Evolutionary conservation across 2,329 filamentous ascomycete species (phyloP), one percentile per base, ranked within the genome.

Genomic region (Fusarium concolor): DNA sequence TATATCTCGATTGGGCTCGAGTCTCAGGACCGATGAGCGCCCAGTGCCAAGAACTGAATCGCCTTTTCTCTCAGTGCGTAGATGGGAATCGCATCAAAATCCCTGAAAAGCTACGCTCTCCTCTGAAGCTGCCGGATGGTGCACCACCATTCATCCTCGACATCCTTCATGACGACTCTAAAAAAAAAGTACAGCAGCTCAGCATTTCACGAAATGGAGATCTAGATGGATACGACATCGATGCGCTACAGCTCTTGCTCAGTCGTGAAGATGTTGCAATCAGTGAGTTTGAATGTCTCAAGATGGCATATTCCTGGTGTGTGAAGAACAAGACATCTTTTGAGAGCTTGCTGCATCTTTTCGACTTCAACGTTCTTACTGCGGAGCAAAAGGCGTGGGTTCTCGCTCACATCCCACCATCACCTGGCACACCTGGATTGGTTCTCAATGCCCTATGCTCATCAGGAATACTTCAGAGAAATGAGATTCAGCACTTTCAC

Each of bases 31-130:
- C 56, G 1, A 49, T 59, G 56, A 47, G 56, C 2, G 28, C 56
- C 1, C 42, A 59, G 6, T 59, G 52, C 2, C 56, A 59, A 17
- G 56, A 59, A 2, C 52, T 59, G 1, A 59, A 59, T 24, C 56
- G 52, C 14, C 52, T 59, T 2, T 59, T 59, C 14, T 59, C 56
- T 4, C 52, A 59, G 7, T 59, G 56, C 6, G 56, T 59, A 2
- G 56, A 59, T 14, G 56, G 56, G 1, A 57, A 59, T 9, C 17
- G 56, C 6, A 59, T 57, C 14, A 35, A 18, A 11, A 42, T 59
- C 1, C 52, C 56, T 1, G 56, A 42, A 1, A 46, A 22, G 11
- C 12, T 56, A 0, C 18, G 28, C 1, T 41, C 15, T 42, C 22
- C 56, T 5, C 35, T 41, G 0, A 56, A 22, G 3, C 8, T 15